Percentiles rank a stretch among this genome's conserved stretches.
These are phyloP conservation scores for Mycogone perniciosa DNA, from an alignment of 2,329 filamentous ascomycete species.

Conservation along the genomic window DNA sequence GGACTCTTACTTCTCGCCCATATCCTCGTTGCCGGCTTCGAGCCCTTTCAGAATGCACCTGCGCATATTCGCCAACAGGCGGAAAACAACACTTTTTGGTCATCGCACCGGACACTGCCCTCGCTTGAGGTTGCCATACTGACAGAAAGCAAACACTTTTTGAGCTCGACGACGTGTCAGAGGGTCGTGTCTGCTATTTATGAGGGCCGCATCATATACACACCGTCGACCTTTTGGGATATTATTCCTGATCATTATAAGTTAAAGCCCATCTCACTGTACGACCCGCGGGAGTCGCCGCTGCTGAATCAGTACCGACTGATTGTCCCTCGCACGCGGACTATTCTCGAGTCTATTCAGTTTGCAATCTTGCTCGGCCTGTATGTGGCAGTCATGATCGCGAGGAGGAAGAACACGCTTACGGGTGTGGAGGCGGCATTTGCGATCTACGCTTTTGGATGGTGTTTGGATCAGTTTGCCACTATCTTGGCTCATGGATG, in stretches of 20 bases:
- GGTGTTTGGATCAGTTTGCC: constrained; percentile 71
- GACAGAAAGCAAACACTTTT: constrained; percentile 71
- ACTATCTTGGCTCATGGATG: constrained; percentile 69
- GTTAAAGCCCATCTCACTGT: constrained; percentile 72
- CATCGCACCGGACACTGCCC: constrained; percentile 56
- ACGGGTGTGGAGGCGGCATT: constrained; percentile 60
- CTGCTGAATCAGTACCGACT: constrained; percentile 79
- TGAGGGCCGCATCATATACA: constrained; percentile 73
- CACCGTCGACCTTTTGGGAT: constrained; percentile 73
- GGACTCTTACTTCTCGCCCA: constrained; percentile 70
- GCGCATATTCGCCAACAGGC: constrained; percentile 56
- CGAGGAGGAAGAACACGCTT: constrained; percentile 51
- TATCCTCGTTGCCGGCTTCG: constrained; percentile 75
- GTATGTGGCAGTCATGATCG: constrained; percentile 67
- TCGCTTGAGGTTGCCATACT: constrained; percentile 79
- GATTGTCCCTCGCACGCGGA: constrained; percentile 73
- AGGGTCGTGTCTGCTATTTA: constrained; percentile 80
- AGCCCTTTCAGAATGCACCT: constrained; percentile 79
- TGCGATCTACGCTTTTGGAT: constrained; percentile 67
- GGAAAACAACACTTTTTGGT: constrained; percentile 41
- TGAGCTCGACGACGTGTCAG: constrained; percentile 71
- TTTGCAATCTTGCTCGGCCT: constrained; percentile 63
- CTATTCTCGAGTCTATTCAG: constrained; percentile 66
- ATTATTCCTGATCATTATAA: constrained; percentile 85
- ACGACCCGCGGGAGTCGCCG: constrained; percentile 69